Base-by-base conservation (phyloP, 2,329 filamentous ascomycete genomes). In the Beauveria bassiana region DNA sequence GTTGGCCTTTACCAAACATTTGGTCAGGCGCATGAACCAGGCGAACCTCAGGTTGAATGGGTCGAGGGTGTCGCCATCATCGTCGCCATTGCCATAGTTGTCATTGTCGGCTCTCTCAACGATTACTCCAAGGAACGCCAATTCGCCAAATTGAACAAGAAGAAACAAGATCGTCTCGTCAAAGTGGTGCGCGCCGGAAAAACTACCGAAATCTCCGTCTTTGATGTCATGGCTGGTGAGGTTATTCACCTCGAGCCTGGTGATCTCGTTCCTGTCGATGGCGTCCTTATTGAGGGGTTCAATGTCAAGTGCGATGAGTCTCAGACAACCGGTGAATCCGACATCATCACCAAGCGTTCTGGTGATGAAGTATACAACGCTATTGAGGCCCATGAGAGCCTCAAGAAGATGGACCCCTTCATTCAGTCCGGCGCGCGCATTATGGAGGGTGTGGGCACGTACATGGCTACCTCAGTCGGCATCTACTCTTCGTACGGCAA, bases 381-480 rank as follows among this genome's bases (percentile, higher is more conserved):
- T 28, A 89, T 92, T 67, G 84, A 89, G 66, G 85, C 83, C 65
- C 78, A 84, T 66, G 82, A 87, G 47, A 79, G 79, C 51, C 78
- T 87, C 26, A 87, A 84, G 76, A 91, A 91, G 73, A 81, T 91
- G 74, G 89, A 93, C 65, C 89, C 89, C 0, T 91, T 93, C 67
- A 90, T 97, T 68, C 90, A 96, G 66, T 96, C 92, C 34, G 93
- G 89, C 38, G 82, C 86, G 58, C 88, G 88, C 64, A 87, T 91
- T 62, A 87, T 91, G 75, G 88, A 91, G 70, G 89, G 89, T 50
- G 83, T 91, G 9, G 89, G 89, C 14, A 90, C 86, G 2, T 92
- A 86, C 68, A 78, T 92, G 72, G 85, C 87, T 63, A 91, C 89
- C 1, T 88, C 86, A 18, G 88, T 88, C 38, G 89, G 89, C 62